A percentile compares a stretch with the other conserved stretches of the same genome.
phyloP scores from a whole-genome alignment of 1,284 basidiomycete species.

The Ustilago cynodontis region DNA sequence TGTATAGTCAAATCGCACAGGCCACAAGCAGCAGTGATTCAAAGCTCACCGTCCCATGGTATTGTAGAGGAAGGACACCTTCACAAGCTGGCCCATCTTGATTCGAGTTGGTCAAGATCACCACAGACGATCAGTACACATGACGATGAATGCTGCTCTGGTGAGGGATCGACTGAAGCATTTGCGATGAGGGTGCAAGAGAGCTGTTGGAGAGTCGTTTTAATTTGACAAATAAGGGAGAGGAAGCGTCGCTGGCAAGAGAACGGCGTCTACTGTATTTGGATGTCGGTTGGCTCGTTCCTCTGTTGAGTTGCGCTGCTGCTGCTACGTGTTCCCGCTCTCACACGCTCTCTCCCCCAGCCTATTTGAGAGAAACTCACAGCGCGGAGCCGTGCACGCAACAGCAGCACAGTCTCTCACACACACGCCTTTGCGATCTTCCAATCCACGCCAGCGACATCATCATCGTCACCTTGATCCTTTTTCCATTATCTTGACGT shows the following conservation, averaged over 20 bases:
- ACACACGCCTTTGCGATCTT: constrained; percentile 21
- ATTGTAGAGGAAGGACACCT: background rate
- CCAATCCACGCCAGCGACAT: constrained; percentile 23
- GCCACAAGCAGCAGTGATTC: background rate
- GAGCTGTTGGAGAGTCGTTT: no score
- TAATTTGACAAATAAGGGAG: constrained; percentile 1
- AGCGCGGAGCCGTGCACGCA: constrained; percentile 34
- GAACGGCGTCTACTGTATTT: no score
- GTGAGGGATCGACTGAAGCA: no score
- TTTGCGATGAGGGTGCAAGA: background rate
- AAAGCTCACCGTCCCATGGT: background rate
- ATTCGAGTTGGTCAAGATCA: background rate
- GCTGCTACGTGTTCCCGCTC: constrained; percentile 29
- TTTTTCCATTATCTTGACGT: background rate
- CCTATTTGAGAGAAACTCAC: no score
- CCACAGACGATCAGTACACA: background rate
- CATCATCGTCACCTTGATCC: background rate
- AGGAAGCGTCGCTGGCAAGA: constrained; percentile 1
- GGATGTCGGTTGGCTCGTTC: constrained; percentile 10
- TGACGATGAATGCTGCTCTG: no score
- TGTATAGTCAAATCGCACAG: constrained; percentile 13
- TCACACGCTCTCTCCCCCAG: background rate
- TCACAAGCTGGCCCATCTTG: background rate
- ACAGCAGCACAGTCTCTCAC: background rate
- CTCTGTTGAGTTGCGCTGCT: background rate